Percentiles rank a stretch among this genome's conserved stretches.
phyloP scores from a whole-genome alignment of 2,329 filamentous ascomycete species.

The Ambrosiella cleistominuta region DNA sequence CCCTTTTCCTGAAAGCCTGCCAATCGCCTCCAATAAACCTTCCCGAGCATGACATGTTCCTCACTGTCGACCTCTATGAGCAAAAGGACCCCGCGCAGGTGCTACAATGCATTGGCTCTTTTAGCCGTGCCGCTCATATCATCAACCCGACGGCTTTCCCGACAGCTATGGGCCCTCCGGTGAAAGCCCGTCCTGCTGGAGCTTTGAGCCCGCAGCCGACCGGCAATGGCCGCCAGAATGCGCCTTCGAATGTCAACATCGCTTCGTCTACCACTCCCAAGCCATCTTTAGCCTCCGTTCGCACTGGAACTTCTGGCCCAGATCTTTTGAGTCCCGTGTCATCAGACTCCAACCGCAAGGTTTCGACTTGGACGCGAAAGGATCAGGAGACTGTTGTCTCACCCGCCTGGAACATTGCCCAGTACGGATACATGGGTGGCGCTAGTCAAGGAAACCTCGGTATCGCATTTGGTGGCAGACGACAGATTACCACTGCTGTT shows the following conservation, averaged over 20 bases:
- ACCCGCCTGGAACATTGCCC: constrained; percentile 95
- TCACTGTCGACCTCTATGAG: constrained; percentile 93
- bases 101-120: constrained; percentile 76
- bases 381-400: constrained; percentile 63
- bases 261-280: constrained; percentile 32
- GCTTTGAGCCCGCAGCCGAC: constrained; percentile 50
- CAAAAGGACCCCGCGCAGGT: constrained; percentile 92
- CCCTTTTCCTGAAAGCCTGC: constrained; percentile 80
- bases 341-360: constrained; percentile 30
- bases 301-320: constrained; percentile 35
- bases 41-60: constrained; percentile 84
- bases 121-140: constrained; percentile 69
- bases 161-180: constrained; percentile 48
- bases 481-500: constrained; percentile 75
- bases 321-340: constrained; percentile 41
- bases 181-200: constrained; percentile 36
- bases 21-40: constrained; percentile 71
- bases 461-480: constrained; percentile 74
- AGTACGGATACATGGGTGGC: constrained; percentile 96
- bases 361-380: constrained; percentile 72
- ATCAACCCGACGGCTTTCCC: constrained; percentile 60
- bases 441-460: constrained; percentile 92
- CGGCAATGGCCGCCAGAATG: constrained; percentile 30
- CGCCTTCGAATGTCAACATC: constrained; percentile 40
- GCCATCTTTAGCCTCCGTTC: constrained; percentile 26